phyloP scores from a whole-genome alignment of 257 asterid species.

The Sherardia arvensis region DNA sequence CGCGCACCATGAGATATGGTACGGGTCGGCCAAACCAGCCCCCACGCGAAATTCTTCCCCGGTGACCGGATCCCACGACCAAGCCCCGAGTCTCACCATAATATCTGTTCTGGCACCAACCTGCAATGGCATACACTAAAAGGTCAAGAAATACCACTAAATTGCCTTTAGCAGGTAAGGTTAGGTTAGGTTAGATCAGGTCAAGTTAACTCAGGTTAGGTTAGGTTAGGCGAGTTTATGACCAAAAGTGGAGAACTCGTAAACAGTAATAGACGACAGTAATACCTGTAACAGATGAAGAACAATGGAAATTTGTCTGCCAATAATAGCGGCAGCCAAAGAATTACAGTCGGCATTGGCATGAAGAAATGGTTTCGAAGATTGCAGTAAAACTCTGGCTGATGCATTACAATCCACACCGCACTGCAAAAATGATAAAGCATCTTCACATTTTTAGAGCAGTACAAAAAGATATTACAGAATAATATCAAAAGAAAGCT shows the following conservation, averaged over 20 bases:
- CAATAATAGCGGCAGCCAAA: conserved; percentile 59
- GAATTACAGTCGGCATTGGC: conserved; percentile 64
- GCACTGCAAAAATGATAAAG: conserved; percentile 22
- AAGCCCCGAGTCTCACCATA: conserved; percentile 62
- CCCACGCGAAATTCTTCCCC: conserved; percentile 80
- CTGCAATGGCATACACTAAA: conserved; percentile 11
- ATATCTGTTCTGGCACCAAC: conserved; percentile 52
- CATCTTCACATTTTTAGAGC: neutral
- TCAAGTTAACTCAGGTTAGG: too few species aligned
- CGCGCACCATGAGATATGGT: conserved; percentile 63
- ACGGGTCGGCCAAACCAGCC: conserved; percentile 76
- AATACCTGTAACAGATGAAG: conserved; percentile 45
- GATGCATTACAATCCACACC: conserved; percentile 59
- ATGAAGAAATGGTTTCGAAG: conserved; percentile 65
- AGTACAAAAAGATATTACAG: neutral
- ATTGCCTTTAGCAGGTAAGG: too few species aligned
- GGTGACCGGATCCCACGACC: conserved; percentile 62
- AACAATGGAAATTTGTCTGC: conserved; percentile 46
- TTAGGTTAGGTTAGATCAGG: too few species aligned
- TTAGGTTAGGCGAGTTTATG: neutral
- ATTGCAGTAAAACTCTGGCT: conserved; percentile 61
- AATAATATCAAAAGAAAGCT: neutral
- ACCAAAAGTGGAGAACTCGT: neutral
- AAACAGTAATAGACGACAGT: neutral
- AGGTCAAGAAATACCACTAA: neutral